A percentile compares a stretch with the other conserved stretches of the same genome.
These are phyloP conservation scores for Leishmania gerbilli DNA, from an alignment of 208 protist species.

Conservation along the genomic window DNA sequence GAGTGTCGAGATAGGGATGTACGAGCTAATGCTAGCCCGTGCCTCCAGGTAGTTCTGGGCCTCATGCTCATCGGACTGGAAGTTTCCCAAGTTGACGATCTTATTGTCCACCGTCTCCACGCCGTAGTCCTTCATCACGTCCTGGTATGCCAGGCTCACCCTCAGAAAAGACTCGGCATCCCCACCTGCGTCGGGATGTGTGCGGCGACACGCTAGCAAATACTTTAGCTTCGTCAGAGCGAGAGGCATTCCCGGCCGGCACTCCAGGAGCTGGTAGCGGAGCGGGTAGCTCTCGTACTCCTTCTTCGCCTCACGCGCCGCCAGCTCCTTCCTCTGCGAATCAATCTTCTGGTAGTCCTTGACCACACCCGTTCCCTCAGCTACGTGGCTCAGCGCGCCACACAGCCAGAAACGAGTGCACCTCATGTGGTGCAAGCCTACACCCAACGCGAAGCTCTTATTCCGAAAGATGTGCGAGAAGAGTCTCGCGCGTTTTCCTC, in stretches of 20 bases:
- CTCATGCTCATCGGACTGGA: conserved; percentile 71
- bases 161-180: conserved; percentile 75
- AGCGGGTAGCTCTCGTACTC: conserved; percentile 68
- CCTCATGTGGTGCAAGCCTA: conserved; percentile 37
- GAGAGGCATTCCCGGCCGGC: conserved; percentile 68
- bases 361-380: conserved; percentile 34
- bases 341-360: conserved; percentile 82
- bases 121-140: conserved; percentile 89
- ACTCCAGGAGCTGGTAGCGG: conserved; percentile 82
- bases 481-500: neutral
- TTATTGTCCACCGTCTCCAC: conserved; percentile 85
- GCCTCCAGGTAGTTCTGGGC: conserved; percentile 81
- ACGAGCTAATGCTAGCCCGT: conserved; percentile 65
- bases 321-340: conserved; percentile 44
- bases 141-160: conserved; percentile 82
- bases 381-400: conserved; percentile 48
- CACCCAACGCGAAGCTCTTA: neutral
- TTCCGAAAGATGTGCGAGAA: neutral
- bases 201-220: conserved; percentile 71
- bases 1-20: conserved; percentile 83
- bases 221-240: conserved; percentile 86
- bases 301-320: conserved; percentile 47
- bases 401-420: conserved; percentile 40
- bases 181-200: conserved; percentile 84
- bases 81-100: conserved; percentile 87